phyloP scores from a whole-genome alignment of 768 basidiomycete genomes.

The Pulveroboletus ravenelii region DNA sequence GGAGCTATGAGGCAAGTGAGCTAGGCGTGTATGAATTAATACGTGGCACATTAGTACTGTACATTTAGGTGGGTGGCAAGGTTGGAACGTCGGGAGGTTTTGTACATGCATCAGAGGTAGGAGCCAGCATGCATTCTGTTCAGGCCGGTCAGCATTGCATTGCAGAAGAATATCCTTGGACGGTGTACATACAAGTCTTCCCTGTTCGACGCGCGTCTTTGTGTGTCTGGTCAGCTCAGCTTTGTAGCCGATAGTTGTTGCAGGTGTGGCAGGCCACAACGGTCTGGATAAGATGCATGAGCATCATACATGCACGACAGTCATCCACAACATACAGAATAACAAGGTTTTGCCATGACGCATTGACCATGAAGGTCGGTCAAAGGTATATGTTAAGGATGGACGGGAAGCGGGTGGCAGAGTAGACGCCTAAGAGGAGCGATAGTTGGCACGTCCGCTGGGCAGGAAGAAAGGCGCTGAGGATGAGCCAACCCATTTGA shows the following conservation, averaged over 20 bases:
- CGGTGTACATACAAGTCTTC: conserved; percentile 19
- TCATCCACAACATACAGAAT: conserved; percentile 5
- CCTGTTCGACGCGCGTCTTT: conserved; percentile 20
- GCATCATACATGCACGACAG: not conserved
- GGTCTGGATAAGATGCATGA: conserved; percentile 3
- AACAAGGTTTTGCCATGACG: not conserved
- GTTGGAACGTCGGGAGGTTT: conserved; percentile 26
- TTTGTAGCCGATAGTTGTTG: conserved; percentile 16
- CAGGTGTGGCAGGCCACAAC: conserved; percentile 14
- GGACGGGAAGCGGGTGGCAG: not conserved
- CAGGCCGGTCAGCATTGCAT: conserved; percentile 1
- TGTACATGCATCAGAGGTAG: conserved; percentile 15
- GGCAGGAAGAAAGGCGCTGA: not conserved
- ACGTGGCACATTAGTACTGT: conserved; percentile 23
- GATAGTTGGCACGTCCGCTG: not conserved
- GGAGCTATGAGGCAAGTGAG: conserved; percentile 11
- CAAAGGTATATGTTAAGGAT: not conserved
- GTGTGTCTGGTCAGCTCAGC: conserved; percentile 28
- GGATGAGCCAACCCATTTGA: conserved; percentile 1
- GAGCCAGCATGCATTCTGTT: conserved; percentile 25
- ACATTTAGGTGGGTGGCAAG: conserved; percentile 23
- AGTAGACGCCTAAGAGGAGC: no score
- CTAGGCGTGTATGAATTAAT: not conserved
- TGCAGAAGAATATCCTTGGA: not conserved
- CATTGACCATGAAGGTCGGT: not conserved